These are phyloP conservation scores for Dactylellina cionopaga DNA, from an alignment of 2,329 filamentous ascomycete genomes.

Conservation along the genomic window DNA sequence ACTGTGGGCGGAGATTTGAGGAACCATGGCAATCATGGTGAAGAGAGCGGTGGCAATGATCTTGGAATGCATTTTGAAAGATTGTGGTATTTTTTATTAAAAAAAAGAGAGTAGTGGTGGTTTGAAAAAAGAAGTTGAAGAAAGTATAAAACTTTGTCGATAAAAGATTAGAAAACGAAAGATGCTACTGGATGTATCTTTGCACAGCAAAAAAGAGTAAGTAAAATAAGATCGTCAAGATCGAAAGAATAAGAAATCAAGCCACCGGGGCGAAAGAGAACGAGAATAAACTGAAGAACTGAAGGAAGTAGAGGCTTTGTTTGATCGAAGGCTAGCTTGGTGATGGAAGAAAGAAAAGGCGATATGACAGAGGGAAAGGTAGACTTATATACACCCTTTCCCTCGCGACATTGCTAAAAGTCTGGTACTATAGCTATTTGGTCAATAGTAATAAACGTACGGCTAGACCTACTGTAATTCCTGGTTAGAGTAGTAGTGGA, in stretches of 20 bases:
- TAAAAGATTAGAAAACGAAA: constrained; percentile 24
- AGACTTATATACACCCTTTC: background rate
- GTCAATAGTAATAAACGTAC: background rate
- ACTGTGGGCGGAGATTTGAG: constrained; percentile 70
- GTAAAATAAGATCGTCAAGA: constrained; percentile 51
- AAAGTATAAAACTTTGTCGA: constrained; percentile 6
- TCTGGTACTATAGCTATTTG: background rate
- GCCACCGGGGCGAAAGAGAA: constrained; percentile 50
- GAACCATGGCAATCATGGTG: constrained; percentile 66
- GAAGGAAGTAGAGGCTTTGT: constrained; percentile 42
- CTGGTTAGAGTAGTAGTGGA: constrained; percentile 23
- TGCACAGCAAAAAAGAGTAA: constrained; percentile 36
- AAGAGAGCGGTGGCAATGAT: constrained; percentile 60
- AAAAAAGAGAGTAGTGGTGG: constrained; percentile 8
- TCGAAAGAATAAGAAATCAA: constrained; percentile 42
- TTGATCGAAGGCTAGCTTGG: constrained; percentile 47
- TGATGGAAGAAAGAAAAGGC: constrained; percentile 23
- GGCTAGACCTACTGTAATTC: constrained; percentile 13
- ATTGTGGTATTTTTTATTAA: constrained; percentile 3
- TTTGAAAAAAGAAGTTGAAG: constrained; percentile 26
- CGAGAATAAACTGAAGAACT: constrained; percentile 22
- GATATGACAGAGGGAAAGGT: background rate
- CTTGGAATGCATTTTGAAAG: constrained; percentile 61
- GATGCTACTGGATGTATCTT: constrained; percentile 40
- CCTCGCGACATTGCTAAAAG: background rate